These are phyloP conservation scores for Hypomontagnella monticulosa DNA, from an alignment of 495 filamentous ascomycete genomes.

Conservation along the genomic window DNA sequence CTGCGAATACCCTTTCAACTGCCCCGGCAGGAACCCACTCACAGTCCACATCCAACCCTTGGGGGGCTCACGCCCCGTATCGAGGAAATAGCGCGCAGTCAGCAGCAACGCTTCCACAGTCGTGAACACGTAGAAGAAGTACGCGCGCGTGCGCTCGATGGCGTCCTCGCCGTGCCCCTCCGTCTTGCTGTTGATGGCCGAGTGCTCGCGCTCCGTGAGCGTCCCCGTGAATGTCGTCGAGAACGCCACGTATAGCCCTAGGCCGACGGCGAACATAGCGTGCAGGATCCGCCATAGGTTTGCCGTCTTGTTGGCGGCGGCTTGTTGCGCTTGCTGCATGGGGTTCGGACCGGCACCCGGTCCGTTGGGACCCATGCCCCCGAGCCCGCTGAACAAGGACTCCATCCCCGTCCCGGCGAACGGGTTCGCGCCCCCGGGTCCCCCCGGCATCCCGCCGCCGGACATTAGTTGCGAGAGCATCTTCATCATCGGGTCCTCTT, in stretches of 20 bases:
- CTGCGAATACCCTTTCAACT: constrained; percentile 63
- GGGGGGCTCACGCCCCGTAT: constrained; percentile 55
- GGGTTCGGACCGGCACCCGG: constrained; percentile 49
- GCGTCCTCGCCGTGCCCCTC: constrained; percentile 31
- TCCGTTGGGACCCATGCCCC: constrained; percentile 34
- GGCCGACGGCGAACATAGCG: constrained; percentile 71
- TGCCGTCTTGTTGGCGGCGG: constrained; percentile 52
- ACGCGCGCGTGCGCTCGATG: constrained; percentile 40
- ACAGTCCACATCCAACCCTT: constrained; percentile 68
- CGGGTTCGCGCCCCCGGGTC: constrained; percentile 48
- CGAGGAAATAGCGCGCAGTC: constrained; percentile 70
- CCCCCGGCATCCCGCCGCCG: constrained; percentile 51
- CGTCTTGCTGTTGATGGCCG: constrained; percentile 16
- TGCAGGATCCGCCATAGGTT: constrained; percentile 82
- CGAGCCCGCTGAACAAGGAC: constrained; percentile 38
- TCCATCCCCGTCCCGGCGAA: constrained; percentile 42
- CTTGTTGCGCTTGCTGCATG: constrained; percentile 46
- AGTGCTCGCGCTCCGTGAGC: constrained; percentile 52
- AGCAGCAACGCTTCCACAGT: constrained; percentile 81
- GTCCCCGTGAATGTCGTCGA: constrained; percentile 71
- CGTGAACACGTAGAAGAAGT: constrained; percentile 78
- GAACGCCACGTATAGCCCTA: constrained; percentile 76
- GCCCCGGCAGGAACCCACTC: constrained; percentile 67
- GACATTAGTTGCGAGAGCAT: constrained; percentile 57
- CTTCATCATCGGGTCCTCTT: constrained; percentile 50